phyloP scores from a whole-genome alignment of 805 yeast genomes.

The Blastobotrys attinorum region DNA sequence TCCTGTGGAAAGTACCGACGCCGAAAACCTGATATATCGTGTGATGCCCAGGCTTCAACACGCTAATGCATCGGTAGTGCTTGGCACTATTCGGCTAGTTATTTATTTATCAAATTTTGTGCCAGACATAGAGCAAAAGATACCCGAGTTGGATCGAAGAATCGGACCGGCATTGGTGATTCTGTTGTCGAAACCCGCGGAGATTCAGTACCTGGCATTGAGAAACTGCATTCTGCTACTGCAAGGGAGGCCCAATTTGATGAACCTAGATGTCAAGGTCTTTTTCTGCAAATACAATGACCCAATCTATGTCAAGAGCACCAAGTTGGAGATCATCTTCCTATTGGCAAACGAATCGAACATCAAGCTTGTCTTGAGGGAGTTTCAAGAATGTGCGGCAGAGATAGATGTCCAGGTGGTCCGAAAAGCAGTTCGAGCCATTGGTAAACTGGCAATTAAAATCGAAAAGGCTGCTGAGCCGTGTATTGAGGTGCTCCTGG shows the following conservation, averaged over 20 bases:
- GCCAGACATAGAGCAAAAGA: slow-evolving; percentile 42
- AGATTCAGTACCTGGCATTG: slow-evolving; percentile 73
- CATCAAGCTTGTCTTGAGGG: slow-evolving; percentile 55
- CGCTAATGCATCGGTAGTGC: slow-evolving; percentile 70
- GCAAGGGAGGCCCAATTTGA: slow-evolving; percentile 53
- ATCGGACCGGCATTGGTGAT: slow-evolving; percentile 64
- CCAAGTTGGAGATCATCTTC: slow-evolving; percentile 81
- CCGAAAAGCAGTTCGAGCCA: slow-evolving; percentile 77
- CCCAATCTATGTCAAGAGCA: slow-evolving; percentile 80
- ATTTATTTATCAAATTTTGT: slow-evolving; percentile 69
- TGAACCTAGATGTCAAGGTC: slow-evolving; percentile 61
- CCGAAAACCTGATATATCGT: slow-evolving; percentile 55
- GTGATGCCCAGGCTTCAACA: slow-evolving; percentile 69
- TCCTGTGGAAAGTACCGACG: slow-evolving; percentile 63
- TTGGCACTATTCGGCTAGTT: slow-evolving; percentile 67
- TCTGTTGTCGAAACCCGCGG: slow-evolving; percentile 67
- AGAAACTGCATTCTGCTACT: slow-evolving; percentile 73
- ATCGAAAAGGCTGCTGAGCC: slow-evolving; percentile 50
- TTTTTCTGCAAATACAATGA: slow-evolving; percentile 81
- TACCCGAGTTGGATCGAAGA: slow-evolving; percentile 48
- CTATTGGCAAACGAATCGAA: slow-evolving; percentile 63
- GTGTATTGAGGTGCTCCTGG: slow-evolving; percentile 57
- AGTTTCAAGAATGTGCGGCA: slow-evolving; percentile 77
- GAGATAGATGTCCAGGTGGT: slow-evolving; percentile 84
- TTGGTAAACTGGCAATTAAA: slow-evolving; percentile 83